phyloP scores from a whole-genome alignment of 2,329 filamentous ascomycete genomes.

The Parastagonospora nodorum region DNA sequence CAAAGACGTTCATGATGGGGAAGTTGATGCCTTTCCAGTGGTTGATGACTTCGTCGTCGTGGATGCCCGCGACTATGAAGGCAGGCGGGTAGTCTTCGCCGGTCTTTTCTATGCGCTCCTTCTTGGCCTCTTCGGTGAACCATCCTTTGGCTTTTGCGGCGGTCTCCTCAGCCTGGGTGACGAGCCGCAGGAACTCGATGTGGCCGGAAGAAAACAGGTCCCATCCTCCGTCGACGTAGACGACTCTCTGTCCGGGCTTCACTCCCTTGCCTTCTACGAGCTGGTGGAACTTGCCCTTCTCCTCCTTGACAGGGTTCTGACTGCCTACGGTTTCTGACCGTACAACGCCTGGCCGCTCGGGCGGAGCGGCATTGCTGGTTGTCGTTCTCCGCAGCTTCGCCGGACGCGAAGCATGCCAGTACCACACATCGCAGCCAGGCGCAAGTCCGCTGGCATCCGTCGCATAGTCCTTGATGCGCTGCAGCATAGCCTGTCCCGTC shows the following conservation, averaged over 20 bases:
- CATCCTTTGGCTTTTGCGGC: slow-evolving; percentile 72
- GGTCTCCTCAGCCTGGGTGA: slow-evolving; percentile 74
- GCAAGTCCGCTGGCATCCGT: slow-evolving; percentile 80
- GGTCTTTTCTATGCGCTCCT: slow-evolving; percentile 65
- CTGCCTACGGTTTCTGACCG: slow-evolving; percentile 42
- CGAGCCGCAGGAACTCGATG: slow-evolving; percentile 87
- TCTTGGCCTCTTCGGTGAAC: slow-evolving; percentile 69
- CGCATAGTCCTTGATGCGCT: slow-evolving; percentile 83
- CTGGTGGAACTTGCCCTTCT: slow-evolving; percentile 68
- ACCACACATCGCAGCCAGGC: slow-evolving; percentile 84
- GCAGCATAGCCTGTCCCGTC: slow-evolving; percentile 70
- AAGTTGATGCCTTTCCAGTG: slow-evolving; percentile 97
- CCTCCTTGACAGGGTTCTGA: slow-evolving; percentile 51
- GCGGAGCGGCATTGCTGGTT: slow-evolving; percentile 23
- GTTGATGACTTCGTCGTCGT: slow-evolving; percentile 95
- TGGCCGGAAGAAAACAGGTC: slow-evolving; percentile 97
- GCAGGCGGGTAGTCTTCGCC: slow-evolving; percentile 79
- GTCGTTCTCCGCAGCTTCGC: slow-evolving; percentile 45
- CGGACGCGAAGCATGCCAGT: slow-evolving; percentile 67
- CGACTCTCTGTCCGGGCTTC: slow-evolving; percentile 77
- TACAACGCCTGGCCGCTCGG: slow-evolving; percentile 25
- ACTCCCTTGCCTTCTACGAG: slow-evolving; percentile 75
- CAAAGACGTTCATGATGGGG: slow-evolving; percentile 99
- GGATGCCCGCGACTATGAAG: slow-evolving; percentile 90
- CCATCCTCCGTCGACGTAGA: slow-evolving; percentile 96